phyloP scores from a whole-genome alignment of 78 protist species.

The Monosiga brevicollis region DNA sequence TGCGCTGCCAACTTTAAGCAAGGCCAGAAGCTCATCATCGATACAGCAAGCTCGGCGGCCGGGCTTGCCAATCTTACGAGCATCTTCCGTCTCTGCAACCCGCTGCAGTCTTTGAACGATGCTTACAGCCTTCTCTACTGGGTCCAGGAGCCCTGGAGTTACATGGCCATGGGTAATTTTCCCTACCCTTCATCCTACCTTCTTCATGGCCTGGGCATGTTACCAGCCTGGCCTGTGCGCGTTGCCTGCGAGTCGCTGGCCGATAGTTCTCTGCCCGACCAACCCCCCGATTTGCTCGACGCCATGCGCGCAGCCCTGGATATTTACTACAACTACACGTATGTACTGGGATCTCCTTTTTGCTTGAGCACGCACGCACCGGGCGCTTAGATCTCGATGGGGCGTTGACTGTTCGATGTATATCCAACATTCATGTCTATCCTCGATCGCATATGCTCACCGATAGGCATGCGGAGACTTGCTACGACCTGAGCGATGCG shows the following conservation, averaged over 20 bases:
- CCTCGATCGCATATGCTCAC: too few species aligned
- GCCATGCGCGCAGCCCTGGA: background rate
- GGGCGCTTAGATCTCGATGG: too few species aligned
- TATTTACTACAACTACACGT: background rate
- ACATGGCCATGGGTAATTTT: background rate
- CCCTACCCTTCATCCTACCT: background rate
- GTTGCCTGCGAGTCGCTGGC: background rate
- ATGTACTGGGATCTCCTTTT: too few species aligned
- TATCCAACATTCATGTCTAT: too few species aligned
- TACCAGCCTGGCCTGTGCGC: background rate
- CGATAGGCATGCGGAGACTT: background rate
- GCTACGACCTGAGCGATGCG: background rate
- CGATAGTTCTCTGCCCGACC: background rate
- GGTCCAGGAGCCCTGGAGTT: background rate
- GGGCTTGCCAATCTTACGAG: background rate
- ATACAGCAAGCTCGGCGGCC: background rate
- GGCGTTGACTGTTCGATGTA: too few species aligned
- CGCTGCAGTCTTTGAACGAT: background rate
- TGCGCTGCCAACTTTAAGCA: background rate
- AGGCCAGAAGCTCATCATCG: background rate
- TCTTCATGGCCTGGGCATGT: background rate
- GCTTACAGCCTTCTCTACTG: background rate
- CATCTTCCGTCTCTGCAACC: background rate
- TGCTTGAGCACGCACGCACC: too few species aligned
- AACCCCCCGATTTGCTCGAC: background rate